Evolutionary conservation across 371 early-diverging fungal species (phyloP).

Genomic region (Mucor mucedo): DNA sequence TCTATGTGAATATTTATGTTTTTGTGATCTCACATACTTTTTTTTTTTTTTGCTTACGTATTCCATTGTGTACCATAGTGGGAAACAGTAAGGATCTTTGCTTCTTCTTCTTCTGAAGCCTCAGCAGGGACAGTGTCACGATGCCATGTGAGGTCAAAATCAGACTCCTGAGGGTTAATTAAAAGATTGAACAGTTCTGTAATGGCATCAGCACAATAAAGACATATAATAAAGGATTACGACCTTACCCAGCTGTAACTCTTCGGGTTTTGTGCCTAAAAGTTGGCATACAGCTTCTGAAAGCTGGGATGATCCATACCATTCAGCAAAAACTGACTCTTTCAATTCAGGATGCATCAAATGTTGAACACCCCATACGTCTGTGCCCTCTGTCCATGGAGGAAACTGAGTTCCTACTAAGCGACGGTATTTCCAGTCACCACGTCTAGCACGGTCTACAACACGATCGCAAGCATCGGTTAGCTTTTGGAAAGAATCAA

Average conservation of each 20-base stretch:
- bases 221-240: not conserved
- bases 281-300: conserved; percentile 51
- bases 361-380: conserved; percentile 63
- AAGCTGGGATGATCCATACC: conserved; percentile 51
- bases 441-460: conserved; percentile 47
- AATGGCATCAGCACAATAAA: not conserved
- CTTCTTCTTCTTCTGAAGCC: conserved; percentile 45
- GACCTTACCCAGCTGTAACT: conserved; percentile 51
- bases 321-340: conserved; percentile 56
- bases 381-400: conserved; percentile 59
- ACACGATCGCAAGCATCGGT: conserved; percentile 57
- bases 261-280: conserved; percentile 37
- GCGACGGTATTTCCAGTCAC: conserved; percentile 57
- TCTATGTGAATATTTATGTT: not conserved
- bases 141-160: conserved; percentile 60
- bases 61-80: conserved; percentile 66
- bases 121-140: conserved; percentile 54
- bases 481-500: conserved; percentile 40
- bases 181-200: conserved; percentile 58
- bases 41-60: conserved; percentile 32
- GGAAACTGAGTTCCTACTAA: conserved; percentile 63
- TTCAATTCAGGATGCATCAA: conserved; percentile 54
- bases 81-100: conserved; percentile 45
- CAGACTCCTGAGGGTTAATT: conserved; percentile 52
- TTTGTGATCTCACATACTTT: not conserved